These are phyloP conservation scores for Patellifolia procumbens DNA, from an alignment of 179 eudicot genomes.

Conservation along the genomic window DNA sequence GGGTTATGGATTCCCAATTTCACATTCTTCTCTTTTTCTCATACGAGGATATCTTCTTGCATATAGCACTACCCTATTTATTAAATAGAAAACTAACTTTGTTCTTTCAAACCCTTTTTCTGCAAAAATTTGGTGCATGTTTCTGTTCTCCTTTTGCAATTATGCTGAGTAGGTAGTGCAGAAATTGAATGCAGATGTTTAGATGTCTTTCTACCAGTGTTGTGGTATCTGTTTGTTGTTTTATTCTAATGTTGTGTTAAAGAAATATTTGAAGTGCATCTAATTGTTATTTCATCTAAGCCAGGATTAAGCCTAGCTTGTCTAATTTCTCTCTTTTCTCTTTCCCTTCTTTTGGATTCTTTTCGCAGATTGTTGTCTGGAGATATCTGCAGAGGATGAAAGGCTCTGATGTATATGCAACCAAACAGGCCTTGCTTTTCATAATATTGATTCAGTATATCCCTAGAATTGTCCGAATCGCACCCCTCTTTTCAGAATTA, in stretches of 20 bases:
- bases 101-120: not conserved
- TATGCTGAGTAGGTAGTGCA: not conserved
- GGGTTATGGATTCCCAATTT: not conserved
- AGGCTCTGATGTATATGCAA: slow-evolving; percentile 80
- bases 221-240: not conserved
- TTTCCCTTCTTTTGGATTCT: slow-evolving; percentile 1
- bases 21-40: not conserved
- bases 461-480: slow-evolving; percentile 67
- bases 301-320: not conserved
- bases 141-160: not conserved
- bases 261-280: not conserved
- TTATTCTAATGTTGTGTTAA: not conserved
- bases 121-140: not conserved
- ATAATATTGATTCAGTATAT: slow-evolving; percentile 78
- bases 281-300: not conserved
- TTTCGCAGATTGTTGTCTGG: slow-evolving; percentile 82
- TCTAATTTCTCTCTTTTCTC: slow-evolving; percentile 1
- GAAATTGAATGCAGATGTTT: not conserved
- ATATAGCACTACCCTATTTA: not conserved
- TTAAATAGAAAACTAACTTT: not conserved
- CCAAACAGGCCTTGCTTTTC: slow-evolving; percentile 72
- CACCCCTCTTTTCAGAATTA: slow-evolving; percentile 77
- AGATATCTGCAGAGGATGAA: slow-evolving; percentile 62
- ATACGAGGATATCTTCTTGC: not conserved
- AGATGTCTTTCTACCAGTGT: not conserved